phyloP scores from a whole-genome alignment of 495 filamentous ascomycete species.

The Neurospora sp. region DNA sequence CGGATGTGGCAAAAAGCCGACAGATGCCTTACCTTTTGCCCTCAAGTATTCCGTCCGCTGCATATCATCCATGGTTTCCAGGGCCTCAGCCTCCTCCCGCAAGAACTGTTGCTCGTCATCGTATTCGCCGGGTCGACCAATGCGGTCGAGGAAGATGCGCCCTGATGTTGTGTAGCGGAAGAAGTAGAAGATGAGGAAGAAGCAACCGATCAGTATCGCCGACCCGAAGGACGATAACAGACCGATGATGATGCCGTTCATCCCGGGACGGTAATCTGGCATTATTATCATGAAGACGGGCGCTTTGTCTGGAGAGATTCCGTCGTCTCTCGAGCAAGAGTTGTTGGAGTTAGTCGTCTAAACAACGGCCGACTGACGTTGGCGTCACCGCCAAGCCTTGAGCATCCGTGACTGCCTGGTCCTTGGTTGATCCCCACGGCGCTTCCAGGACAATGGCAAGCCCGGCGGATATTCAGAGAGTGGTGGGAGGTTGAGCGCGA shows the following conservation, averaged over 20 bases:
- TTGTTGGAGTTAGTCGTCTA: too few relatives aligned
- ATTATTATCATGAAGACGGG: slow-evolving; percentile 7
- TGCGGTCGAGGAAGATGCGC: slow-evolving; percentile 85
- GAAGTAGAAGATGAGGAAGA: slow-evolving; percentile 85
- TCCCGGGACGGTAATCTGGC: slow-evolving; percentile 23
- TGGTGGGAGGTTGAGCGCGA: neutral
- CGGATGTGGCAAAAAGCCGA: neutral
- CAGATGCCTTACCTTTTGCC: slow-evolving; percentile 68
- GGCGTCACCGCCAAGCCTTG: slow-evolving; percentile 11
- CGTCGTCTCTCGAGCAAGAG: neutral
- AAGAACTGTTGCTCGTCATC: slow-evolving; percentile 93
- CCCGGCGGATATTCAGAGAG: neutral
- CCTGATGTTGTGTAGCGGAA: slow-evolving; percentile 84
- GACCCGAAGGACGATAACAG: slow-evolving; percentile 95
- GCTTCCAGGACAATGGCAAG: neutral
- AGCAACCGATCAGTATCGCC: slow-evolving; percentile 66
- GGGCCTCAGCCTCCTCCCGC: slow-evolving; percentile 86
- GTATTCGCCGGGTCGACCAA: slow-evolving; percentile 90
- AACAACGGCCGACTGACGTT: slow-evolving; percentile 9
- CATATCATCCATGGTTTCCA: slow-evolving; percentile 94
- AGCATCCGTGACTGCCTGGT: slow-evolving; percentile 7
- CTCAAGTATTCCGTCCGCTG: slow-evolving; percentile 81
- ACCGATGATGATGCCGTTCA: slow-evolving; percentile 84
- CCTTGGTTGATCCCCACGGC: neutral
- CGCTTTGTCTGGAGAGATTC: neutral